Percentiles rank a stretch among this genome's conserved stretches.
Evolutionary conservation across 139 green algal genomes (phyloP).

Genomic region (Trebouxia sp.): DNA sequence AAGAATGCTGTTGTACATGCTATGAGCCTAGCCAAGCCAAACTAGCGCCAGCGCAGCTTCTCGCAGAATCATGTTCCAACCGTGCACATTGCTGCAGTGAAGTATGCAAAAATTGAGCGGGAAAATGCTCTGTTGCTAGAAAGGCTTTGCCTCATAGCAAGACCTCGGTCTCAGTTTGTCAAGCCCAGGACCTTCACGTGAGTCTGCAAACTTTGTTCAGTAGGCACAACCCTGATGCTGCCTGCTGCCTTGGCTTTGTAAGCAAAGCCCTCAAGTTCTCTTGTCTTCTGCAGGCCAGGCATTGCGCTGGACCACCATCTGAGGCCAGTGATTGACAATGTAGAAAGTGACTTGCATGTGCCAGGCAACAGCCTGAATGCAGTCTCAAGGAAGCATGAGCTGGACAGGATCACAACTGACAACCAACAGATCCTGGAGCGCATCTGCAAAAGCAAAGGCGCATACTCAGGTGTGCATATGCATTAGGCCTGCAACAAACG

Average conservation of each 20-base stretch:
- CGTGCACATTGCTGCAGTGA: neutral
- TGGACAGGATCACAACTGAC: conserved; percentile 1
- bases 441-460: conserved; percentile 31
- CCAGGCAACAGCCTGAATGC: conserved; percentile 18
- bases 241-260: neutral
- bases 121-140: conserved; percentile 30
- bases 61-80: neutral
- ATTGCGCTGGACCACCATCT: conserved; percentile 28
- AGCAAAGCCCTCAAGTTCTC: neutral
- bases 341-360: neutral
- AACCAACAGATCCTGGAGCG: conserved; percentile 30
- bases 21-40: neutral
- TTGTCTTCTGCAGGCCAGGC: conserved; percentile 7
- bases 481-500: neutral
- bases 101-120: conserved; percentile 31
- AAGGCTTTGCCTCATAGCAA: conserved; percentile 26
- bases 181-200: conserved; percentile 28
- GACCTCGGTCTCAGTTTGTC: neutral
- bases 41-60: no score
- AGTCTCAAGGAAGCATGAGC: conserved; percentile 4
- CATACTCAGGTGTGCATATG: neutral
- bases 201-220: neutral
- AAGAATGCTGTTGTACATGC: neutral
- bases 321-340: conserved; percentile 32
- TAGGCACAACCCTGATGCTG: no score